These are phyloP conservation scores for Sanghuangporus weigelae DNA, from an alignment of 1,284 basidiomycete species.

Conservation along the genomic window DNA sequence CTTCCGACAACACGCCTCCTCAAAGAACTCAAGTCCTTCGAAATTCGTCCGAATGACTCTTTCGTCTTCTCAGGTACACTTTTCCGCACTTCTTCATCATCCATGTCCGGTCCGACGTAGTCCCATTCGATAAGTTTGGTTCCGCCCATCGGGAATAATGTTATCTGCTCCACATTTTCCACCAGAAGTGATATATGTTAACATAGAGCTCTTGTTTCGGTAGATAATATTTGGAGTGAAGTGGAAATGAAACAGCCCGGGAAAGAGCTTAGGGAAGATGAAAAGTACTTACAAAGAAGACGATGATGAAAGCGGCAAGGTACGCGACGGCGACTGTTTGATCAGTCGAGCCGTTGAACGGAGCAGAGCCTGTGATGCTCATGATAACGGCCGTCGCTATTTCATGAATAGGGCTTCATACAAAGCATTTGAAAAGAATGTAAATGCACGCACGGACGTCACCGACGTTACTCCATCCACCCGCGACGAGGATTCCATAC, in stretches of 20 bases:
- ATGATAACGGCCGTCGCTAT: conserved; percentile 60
- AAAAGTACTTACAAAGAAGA: conserved; percentile 34
- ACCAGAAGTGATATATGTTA: background rate
- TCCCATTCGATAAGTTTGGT: conserved; percentile 50
- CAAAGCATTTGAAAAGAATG: background rate
- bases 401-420: background rate
- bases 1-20: background rate
- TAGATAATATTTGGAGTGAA: background rate
- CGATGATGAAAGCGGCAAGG: conserved; percentile 40
- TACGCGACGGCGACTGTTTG: conserved; percentile 62
- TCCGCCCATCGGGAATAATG: conserved; percentile 58
- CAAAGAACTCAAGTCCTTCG: background rate
- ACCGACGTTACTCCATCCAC: conserved; percentile 59
- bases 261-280: background rate
- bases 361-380: conserved; percentile 45
- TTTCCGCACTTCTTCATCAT: conserved; percentile 43
- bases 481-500: conserved; percentile 60
- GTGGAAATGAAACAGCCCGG: background rate
- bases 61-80: conserved; percentile 16
- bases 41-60: conserved; percentile 5
- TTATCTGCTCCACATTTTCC: conserved; percentile 37
- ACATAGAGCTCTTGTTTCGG: background rate
- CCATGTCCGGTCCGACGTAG: conserved; percentile 56
- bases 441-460: conserved; percentile 57
- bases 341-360: conserved; percentile 47